Base-by-base conservation (phyloP, 805 yeast species). In the Candida methanosorbosa region DNA sequence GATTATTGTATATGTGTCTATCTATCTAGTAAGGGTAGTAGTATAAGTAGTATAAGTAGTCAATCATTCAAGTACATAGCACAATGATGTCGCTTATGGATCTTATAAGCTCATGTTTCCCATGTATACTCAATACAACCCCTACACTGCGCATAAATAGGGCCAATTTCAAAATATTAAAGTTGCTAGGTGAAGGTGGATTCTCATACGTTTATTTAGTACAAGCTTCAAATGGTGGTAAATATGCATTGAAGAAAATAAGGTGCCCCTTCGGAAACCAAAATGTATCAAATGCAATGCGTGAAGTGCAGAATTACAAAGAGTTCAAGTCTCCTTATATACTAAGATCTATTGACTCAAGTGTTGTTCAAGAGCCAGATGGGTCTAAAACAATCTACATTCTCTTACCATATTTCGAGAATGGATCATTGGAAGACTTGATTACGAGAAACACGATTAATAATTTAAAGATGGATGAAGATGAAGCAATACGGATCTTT, bases 111-210 rank as follows among this genome's bases (percentile, higher is more conserved):
- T 28, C 34, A 11, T 69, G 74, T 41, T 53, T 66, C 9, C 75
- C 75, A 5, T 71, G 77, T 43, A 45, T 67, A 54, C 32, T 50
- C 23, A 47, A 42, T 34, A 35, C 38, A 30, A 52, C 72, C 13
- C 88, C 92, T 1, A 66, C 67, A 8, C 59, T 87, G 9, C 49
- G 64, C 14, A 72, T 88, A 42, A 81, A 82, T 53, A 72, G 74
- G 36, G 66, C 72, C 25, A 63, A 64, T 32, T 83, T 80, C 60
- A 66, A 64, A 46, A 79, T 88, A 14, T 59, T 76, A 35, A 69
- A 75, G 39, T 66, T 88, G n/a, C 62, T 88, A 6, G 95, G 95
- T 9, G 97, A 87, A 60, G 94, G 95, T 3, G 94, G 92, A 12
- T 82, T 81, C 51, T 79, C 94, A 1, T 86, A 81, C 46, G 95